phyloP scores from a whole-genome alignment of 768 basidiomycete genomes.

The Cyathus striatus region DNA sequence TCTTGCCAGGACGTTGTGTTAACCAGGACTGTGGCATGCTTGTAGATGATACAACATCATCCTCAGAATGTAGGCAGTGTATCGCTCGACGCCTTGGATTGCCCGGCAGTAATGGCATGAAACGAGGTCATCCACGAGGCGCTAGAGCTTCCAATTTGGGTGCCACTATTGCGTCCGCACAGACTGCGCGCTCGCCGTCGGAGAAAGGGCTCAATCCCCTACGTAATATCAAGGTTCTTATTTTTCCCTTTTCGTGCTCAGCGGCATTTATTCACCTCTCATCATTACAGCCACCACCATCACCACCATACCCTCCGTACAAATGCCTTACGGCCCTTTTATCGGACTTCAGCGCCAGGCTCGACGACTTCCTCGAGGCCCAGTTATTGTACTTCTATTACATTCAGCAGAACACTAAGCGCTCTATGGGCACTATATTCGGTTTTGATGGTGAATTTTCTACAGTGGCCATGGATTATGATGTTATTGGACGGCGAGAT shows the following conservation, averaged over 20 bases:
- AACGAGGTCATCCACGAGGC: constrained; percentile 2
- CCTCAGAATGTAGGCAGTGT: constrained; percentile 21
- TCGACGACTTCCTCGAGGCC: constrained; percentile 27
- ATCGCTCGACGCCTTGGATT: constrained; percentile 10
- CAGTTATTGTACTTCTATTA: constrained; percentile 30
- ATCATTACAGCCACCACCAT: constrained; percentile 11
- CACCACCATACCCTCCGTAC: constrained; percentile 29
- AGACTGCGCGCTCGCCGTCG: constrained; percentile 2
- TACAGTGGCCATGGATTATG: constrained; percentile 32
- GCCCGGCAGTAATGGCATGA: not conserved
- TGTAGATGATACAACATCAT: constrained; percentile 8
- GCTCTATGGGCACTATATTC: constrained; percentile 23
- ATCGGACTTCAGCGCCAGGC: constrained; percentile 16
- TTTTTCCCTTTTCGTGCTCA: not conserved
- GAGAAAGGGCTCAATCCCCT: not conserved
- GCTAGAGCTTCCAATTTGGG: no score
- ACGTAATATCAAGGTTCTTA: constrained; percentile 1
- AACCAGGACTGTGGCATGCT: constrained; percentile 18
- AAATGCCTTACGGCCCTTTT: constrained; percentile 23
- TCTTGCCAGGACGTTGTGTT: constrained; percentile 11
- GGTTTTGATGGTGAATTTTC: constrained; percentile 49
- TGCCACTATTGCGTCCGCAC: no score
- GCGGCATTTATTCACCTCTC: not conserved
- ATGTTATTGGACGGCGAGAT: constrained; percentile 27
- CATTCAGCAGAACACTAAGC: constrained; percentile 17